These are phyloP conservation scores for Pyrrhoderma lamaoense DNA, from an alignment of 1,284 basidiomycete species.

Conservation along the genomic window DNA sequence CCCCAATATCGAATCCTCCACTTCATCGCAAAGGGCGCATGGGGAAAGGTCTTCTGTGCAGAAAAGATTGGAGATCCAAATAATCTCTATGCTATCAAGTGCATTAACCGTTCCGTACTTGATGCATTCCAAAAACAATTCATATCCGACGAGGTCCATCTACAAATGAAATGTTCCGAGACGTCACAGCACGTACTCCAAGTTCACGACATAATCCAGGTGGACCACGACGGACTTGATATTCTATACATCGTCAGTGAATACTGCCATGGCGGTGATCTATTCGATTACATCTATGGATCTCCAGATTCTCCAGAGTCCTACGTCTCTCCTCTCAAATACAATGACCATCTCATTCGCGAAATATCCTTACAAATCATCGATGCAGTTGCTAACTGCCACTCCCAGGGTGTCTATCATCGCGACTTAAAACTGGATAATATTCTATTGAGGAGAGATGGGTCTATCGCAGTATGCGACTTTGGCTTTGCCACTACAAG, in stretches of 20 bases:
- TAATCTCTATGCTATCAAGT: background rate
- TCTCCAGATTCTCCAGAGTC: slow-evolving; percentile 43
- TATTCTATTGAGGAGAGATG: slow-evolving; percentile 74
- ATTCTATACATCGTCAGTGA: slow-evolving; percentile 62
- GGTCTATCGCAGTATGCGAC: slow-evolving; percentile 84
- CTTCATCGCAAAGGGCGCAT: too few relatives aligned
- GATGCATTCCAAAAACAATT: background rate
- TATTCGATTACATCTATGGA: slow-evolving; percentile 84
- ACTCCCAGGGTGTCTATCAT: slow-evolving; percentile 88
- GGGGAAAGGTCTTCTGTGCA: too few relatives aligned
- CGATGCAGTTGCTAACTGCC: slow-evolving; percentile 88
- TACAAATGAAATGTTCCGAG: background rate
- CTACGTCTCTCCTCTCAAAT: slow-evolving; percentile 28
- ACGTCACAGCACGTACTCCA: background rate
- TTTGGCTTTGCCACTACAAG: slow-evolving; percentile 96
- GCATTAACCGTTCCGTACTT: background rate
- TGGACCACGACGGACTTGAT: slow-evolving; percentile 28
- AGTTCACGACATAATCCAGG: slow-evolving; percentile 23
- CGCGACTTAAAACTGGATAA: slow-evolving; percentile 99
- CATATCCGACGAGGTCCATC: background rate
- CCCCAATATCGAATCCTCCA: too few relatives aligned
- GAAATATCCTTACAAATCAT: slow-evolving; percentile 88
- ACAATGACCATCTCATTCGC: slow-evolving; percentile 77
- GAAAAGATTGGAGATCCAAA: too few relatives aligned
- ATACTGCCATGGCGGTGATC: slow-evolving; percentile 81